These are phyloP conservation scores for Dendrobium catenatum DNA, from an alignment of 106 monocot species.

Conservation along the genomic window DNA sequence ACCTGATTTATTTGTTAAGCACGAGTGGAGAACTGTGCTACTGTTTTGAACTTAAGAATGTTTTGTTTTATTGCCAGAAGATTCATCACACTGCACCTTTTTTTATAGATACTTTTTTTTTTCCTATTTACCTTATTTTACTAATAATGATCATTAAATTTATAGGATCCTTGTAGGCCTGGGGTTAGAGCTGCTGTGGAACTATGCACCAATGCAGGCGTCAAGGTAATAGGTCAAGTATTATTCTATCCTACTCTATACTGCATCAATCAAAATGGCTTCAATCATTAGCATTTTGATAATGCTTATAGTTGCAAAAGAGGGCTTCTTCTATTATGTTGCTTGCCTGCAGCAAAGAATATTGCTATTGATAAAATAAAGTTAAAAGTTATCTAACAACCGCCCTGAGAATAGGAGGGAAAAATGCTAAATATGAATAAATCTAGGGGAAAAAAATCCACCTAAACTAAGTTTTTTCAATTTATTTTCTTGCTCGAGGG, in stretches of 20 bases:
- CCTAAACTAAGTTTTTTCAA: not conserved
- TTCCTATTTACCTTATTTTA: slow-evolving; percentile 1
- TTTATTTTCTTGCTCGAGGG: too few species aligned
- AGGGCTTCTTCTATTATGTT: not conserved
- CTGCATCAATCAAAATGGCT: not conserved
- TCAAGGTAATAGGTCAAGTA: slow-evolving; percentile 41
- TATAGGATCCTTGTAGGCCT: slow-evolving; percentile 83
- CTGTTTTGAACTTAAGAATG: not conserved
- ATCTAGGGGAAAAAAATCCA: not conserved
- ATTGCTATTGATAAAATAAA: not conserved
- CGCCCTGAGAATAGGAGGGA: not conserved
- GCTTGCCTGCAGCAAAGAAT: not conserved
- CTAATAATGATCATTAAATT: slow-evolving; percentile 2
- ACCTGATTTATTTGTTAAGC: not conserved
- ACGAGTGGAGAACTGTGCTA: not conserved
- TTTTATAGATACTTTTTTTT: not conserved
- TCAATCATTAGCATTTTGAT: not conserved
- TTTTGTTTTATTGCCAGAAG: not conserved
- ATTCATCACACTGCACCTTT: not conserved
- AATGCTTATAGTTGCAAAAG: not conserved
- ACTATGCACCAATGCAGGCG: slow-evolving; percentile 52
- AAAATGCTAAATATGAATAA: not conserved
- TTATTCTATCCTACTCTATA: not conserved
- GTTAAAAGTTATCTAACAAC: not conserved
- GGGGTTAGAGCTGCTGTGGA: slow-evolving; percentile 60